These are phyloP conservation scores for Penicillium lividum DNA, from an alignment of 495 filamentous ascomycete species.

Conservation along the genomic window DNA sequence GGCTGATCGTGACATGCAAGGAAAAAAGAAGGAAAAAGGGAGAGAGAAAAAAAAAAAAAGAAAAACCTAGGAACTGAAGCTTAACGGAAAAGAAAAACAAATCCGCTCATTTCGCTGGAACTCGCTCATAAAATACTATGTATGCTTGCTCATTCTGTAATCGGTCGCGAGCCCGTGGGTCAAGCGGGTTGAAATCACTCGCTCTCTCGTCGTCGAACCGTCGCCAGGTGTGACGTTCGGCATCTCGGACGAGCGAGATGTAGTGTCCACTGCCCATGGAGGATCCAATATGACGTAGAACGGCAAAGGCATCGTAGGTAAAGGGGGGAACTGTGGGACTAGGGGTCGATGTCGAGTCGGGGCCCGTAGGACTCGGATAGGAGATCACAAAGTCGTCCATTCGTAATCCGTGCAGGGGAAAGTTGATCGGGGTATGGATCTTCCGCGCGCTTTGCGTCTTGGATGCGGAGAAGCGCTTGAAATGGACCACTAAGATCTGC, in stretches of 20 bases:
- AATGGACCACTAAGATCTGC: conserved; percentile 70
- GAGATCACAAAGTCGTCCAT: conserved; percentile 60
- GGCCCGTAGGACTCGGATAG: conserved; percentile 31
- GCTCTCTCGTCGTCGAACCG: conserved; percentile 64
- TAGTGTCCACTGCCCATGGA: conserved; percentile 70
- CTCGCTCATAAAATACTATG: conserved; percentile 65
- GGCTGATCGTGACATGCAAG: conserved; percentile 26
- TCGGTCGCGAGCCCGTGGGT: conserved; percentile 45
- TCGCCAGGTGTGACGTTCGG: conserved; percentile 61
- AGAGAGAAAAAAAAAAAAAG: conserved; percentile 2
- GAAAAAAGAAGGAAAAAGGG: conserved; percentile 26
- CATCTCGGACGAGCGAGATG: conserved; percentile 63
- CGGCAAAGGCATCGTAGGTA: conserved; percentile 70
- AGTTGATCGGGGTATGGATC: conserved; percentile 67
- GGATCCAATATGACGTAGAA: conserved; percentile 66
- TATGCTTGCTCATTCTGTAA: conserved; percentile 67
- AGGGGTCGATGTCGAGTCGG: conserved; percentile 25
- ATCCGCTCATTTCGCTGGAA: conserved; percentile 49
- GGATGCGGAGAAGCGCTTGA: conserved; percentile 69
- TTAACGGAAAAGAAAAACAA: conserved; percentile 2
- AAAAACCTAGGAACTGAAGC: conserved; percentile 13
- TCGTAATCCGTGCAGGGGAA: conserved; percentile 64
- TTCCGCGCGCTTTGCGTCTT: conserved; percentile 61
- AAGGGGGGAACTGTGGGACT: conserved; percentile 62
- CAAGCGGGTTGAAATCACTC: conserved; percentile 58